These are phyloP conservation scores for Viola pubescens DNA, from an alignment of 441 rosid genomes.

Conservation along the genomic window DNA sequence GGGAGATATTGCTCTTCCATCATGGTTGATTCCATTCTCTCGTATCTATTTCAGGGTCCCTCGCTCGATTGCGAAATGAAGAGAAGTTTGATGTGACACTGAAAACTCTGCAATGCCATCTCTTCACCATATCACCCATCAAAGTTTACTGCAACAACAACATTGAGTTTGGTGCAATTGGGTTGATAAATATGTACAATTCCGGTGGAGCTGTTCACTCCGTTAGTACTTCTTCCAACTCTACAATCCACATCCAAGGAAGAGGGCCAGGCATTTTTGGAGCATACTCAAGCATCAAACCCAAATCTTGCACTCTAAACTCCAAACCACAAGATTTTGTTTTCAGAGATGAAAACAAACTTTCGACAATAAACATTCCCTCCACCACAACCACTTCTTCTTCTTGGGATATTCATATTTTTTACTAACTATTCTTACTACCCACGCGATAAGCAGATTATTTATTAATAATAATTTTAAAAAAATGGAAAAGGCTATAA, in stretches of 20 bases:
- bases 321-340: constrained; percentile 16
- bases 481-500: too few relatives aligned
- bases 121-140: constrained; percentile 40
- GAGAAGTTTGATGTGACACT: constrained; percentile 26
- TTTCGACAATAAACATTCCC: constrained; percentile 14
- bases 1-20: neutral
- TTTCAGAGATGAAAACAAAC: constrained; percentile 24
- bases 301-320: constrained; percentile 29
- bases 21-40: neutral
- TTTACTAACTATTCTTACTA: too few relatives aligned
- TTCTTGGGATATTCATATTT: too few relatives aligned
- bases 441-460: too few relatives aligned
- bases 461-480: too few relatives aligned
- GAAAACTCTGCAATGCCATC: constrained; percentile 35
- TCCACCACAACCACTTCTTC: too few relatives aligned
- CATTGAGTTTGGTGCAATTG: constrained; percentile 42
- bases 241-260: constrained; percentile 27
- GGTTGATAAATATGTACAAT: constrained; percentile 42
- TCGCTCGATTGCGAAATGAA: constrained; percentile 26
- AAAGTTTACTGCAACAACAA: constrained; percentile 33
- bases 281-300: constrained; percentile 37
- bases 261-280: constrained; percentile 42
- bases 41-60: constrained; percentile 20
- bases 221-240: constrained; percentile 9
- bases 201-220: constrained; percentile 40